Conservation (phyloP, 176 grass and related monocot species). For the Rhynchospora pubera region DNA sequence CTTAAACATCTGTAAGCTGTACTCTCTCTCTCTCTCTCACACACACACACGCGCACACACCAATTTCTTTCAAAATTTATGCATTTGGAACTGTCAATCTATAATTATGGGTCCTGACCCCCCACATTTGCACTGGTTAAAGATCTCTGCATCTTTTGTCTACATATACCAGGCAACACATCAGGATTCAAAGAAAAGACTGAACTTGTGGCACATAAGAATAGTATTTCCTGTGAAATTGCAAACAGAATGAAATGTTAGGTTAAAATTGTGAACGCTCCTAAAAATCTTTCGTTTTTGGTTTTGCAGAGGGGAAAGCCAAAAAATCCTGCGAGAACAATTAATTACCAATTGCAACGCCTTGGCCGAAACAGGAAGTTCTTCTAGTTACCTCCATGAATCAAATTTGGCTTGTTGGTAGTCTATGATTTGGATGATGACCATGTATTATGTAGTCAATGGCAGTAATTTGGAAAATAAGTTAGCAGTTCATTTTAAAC, state of each 20-base stretch:
- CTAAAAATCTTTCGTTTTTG: slow-evolving; percentile 1
- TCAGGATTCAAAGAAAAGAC: neutral
- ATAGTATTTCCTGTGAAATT: neutral
- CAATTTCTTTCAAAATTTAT: neutral
- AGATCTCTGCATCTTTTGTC: neutral
- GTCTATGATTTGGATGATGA: neutral
- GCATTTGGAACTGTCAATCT: neutral
- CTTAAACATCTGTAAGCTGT: too few relatives aligned
- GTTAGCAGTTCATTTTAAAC: neutral
- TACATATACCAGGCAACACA: neutral
- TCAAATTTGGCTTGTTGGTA: neutral
- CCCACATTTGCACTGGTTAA: neutral
- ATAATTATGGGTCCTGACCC: neutral
- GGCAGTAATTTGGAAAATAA: neutral
- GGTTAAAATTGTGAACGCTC: neutral
- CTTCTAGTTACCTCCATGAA: slow-evolving; percentile 14
- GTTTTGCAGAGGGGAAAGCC: slow-evolving; percentile 49
- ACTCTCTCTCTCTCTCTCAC: neutral
- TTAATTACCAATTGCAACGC: slow-evolving; percentile 75
- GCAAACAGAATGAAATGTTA: neutral
- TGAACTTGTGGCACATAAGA: neutral
- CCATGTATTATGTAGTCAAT: neutral
- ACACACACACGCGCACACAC: too few relatives aligned
- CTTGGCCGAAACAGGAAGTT: slow-evolving; percentile 48
- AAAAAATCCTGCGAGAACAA: slow-evolving; percentile 57